Conservation (phyloP, 108 stramenopile species). For the Skeletonema potamos region DNA sequence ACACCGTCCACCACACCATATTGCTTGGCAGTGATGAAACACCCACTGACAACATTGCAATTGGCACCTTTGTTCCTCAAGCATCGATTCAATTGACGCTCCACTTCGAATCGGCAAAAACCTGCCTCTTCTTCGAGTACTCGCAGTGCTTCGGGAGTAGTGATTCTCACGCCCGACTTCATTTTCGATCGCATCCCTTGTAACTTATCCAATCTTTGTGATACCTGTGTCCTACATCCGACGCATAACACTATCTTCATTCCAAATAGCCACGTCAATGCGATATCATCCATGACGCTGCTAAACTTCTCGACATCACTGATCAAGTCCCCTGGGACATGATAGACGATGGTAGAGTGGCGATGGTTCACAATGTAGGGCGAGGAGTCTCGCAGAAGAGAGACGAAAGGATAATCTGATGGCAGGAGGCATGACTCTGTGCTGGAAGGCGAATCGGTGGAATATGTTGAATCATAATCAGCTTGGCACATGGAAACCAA, state of each 20-base stretch:
- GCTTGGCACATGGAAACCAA: constrained; percentile 34
- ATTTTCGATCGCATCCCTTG: not conserved
- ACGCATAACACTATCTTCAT: constrained; percentile 85
- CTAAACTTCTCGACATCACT: constrained; percentile 50
- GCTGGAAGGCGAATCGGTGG: not conserved
- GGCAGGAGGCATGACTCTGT: constrained; percentile 11
- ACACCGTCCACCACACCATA: constrained; percentile 54
- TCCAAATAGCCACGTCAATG: constrained; percentile 89
- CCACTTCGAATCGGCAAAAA: constrained; percentile 65
- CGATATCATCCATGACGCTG: constrained; percentile 89
- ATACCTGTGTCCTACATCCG: constrained; percentile 54
- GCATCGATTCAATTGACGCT: constrained; percentile 52
- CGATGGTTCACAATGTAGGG: constrained; percentile 95
- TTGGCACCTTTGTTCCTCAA: constrained; percentile 48
- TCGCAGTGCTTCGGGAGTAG: constrained; percentile 38
- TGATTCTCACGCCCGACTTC: constrained; percentile 36
- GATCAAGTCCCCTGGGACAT: constrained; percentile 87
- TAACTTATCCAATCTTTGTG: constrained; percentile 23
- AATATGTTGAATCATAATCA: constrained; percentile 10
- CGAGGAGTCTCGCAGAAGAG: constrained; percentile 87
- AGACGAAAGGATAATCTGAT: constrained; percentile 67
- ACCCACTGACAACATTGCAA: constrained; percentile 64
- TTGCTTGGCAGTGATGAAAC: constrained; percentile 56
- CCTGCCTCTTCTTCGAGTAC: constrained; percentile 68
- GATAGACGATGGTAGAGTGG: constrained; percentile 86